These are phyloP conservation scores for Herpetospermum pedunculosum DNA, from an alignment of 306 rosid species.

Conservation along the genomic window DNA sequence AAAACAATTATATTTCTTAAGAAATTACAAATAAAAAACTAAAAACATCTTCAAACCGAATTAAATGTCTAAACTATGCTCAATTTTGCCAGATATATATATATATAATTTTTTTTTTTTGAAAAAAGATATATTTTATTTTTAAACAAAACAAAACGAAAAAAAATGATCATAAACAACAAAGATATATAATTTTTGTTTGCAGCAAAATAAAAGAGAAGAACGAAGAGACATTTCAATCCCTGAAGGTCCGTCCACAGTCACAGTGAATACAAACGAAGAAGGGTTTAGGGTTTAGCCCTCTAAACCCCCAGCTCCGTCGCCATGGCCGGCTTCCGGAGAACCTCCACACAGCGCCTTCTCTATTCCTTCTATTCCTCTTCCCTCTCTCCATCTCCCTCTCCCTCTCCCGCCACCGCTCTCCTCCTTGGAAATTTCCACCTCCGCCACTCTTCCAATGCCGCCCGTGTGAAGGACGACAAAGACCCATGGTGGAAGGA, in stretches of 20 bases:
- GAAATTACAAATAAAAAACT: too few relatives aligned
- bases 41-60: too few relatives aligned
- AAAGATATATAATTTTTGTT: too few relatives aligned
- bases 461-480: conserved; percentile 55
- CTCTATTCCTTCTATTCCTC: conserved; percentile 24
- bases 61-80: too few relatives aligned
- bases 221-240: neutral
- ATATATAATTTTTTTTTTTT: too few relatives aligned
- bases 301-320: conserved; percentile 10
- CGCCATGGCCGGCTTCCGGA: conserved; percentile 34
- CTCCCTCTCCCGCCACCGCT: conserved; percentile 25
- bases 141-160: too few relatives aligned
- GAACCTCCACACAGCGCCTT: conserved; percentile 32
- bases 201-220: neutral
- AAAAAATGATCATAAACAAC: too few relatives aligned
- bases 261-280: neutral
- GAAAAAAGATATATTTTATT: too few relatives aligned
- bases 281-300: conserved; percentile 6
- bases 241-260: neutral
- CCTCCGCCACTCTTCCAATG: conserved; percentile 44
- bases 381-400: neutral
- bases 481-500: conserved; percentile 94
- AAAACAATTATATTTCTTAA: too few relatives aligned
- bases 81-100: too few relatives aligned
- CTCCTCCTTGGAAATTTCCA: conserved; percentile 43